Evolutionary conservation across 257 asterid species (phyloP).

Genomic region (Catharanthus roseus): DNA sequence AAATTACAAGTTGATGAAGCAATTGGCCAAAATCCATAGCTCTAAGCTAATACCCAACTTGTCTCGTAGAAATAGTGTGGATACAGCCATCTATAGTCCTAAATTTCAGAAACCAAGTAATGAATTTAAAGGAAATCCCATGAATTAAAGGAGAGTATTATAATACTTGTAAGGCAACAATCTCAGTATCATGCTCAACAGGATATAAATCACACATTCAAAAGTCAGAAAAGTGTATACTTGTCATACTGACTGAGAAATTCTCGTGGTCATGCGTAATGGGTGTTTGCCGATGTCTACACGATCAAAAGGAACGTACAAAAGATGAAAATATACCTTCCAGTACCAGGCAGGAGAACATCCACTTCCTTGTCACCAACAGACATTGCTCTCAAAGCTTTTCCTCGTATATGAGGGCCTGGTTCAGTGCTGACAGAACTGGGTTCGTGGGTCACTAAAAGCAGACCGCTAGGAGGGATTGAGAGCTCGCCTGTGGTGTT

Average conservation of each 20-base stretch:
- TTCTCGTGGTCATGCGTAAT: too few species aligned
- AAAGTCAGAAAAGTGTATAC: too few species aligned
- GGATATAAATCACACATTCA: too few species aligned
- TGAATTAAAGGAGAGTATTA: too few species aligned
- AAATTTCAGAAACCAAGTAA: too few species aligned
- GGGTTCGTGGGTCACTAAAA: conserved; percentile 51
- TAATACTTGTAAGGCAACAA: too few species aligned
- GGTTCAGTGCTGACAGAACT: conserved; percentile 35
- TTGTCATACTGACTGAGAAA: too few species aligned
- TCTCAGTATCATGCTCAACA: too few species aligned
- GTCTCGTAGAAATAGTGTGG: too few species aligned
- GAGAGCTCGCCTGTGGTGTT: conserved; percentile 35
- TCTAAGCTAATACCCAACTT: too few species aligned
- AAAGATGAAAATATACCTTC: conserved; percentile 32
- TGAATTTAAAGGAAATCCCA: not conserved
- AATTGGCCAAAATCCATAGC: not conserved
- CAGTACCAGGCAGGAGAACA: conserved; percentile 50
- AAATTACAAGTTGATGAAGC: not conserved
- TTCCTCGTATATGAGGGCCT: conserved; percentile 50
- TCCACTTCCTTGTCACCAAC: conserved; percentile 49
- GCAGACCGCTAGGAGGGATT: conserved; percentile 45
- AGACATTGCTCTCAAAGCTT: conserved; percentile 38
- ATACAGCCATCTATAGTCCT: too few species aligned
- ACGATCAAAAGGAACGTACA: not conserved
- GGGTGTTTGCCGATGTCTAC: not conserved